These are phyloP conservation scores for Eucalyptus polybractea DNA, from an alignment of 345 rosid species.

Conservation along the genomic window DNA sequence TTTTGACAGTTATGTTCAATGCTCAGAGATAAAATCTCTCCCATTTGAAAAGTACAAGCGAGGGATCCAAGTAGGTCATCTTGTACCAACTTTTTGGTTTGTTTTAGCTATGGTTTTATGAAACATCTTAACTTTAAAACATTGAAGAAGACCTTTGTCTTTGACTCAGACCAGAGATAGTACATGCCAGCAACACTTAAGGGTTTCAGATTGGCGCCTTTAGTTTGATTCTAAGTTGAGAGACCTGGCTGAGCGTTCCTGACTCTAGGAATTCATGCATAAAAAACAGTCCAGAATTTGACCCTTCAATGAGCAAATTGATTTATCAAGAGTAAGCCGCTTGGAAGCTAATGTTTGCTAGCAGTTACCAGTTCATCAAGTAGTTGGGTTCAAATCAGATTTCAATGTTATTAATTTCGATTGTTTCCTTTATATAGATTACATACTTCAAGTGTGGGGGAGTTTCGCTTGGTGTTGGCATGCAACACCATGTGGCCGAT, in stretches of 20 bases:
- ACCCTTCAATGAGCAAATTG: no score
- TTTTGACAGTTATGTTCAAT: background rate
- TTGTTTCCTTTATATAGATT: no score
- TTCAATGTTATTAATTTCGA: no score
- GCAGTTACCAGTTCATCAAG: no score
- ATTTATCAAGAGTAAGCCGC: no score
- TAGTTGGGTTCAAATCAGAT: no score
- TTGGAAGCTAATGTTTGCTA: no score
- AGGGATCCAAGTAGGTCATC: background rate
- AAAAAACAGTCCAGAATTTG: background rate
- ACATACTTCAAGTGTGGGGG: no score
- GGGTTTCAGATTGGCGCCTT: background rate
- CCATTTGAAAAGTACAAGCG: background rate
- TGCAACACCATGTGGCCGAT: no score
- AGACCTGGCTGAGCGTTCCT: background rate
- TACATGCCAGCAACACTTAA: background rate
- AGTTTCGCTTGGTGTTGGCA: no score
- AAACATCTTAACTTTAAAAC: background rate
- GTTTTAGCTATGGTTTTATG: background rate
- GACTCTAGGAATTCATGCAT: background rate
- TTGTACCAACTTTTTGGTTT: background rate
- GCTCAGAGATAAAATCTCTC: background rate
- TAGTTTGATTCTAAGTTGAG: background rate
- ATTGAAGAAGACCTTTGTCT: background rate
- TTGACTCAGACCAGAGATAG: background rate